phyloP scores from a whole-genome alignment of 345 rosid species.

The Kernera saxatilis region DNA sequence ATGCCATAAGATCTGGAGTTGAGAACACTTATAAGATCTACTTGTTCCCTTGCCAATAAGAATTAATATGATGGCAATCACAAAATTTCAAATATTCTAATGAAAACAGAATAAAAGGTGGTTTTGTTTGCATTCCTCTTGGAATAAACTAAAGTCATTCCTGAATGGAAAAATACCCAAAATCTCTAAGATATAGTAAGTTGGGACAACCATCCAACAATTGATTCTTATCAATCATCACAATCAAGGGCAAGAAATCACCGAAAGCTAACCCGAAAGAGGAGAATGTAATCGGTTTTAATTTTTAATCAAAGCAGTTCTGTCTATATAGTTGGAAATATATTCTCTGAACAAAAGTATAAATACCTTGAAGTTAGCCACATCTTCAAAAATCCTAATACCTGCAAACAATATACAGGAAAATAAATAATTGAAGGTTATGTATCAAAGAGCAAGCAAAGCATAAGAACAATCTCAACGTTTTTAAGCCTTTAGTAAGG shows the following conservation, averaged over 20 bases:
- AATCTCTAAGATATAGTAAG: background rate
- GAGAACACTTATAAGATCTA: slow-evolving; percentile 1
- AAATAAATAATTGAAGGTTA: background rate
- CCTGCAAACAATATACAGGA: slow-evolving; percentile 46
- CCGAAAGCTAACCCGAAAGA: background rate
- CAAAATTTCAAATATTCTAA: background rate
- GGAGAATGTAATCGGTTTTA: background rate
- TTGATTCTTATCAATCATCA: background rate
- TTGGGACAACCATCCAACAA: background rate
- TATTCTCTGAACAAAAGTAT: background rate
- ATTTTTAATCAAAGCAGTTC: background rate
- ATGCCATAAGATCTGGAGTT: background rate
- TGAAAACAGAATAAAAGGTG: background rate
- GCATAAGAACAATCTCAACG: background rate
- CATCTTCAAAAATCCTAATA: slow-evolving; percentile 90
- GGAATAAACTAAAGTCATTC: background rate
- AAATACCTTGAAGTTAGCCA: slow-evolving; percentile 72
- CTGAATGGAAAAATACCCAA: background rate
- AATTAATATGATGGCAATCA: background rate
- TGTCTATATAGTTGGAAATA: background rate
- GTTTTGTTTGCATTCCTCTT: slow-evolving; percentile 3
- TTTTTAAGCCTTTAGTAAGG: background rate
- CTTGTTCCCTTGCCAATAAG: slow-evolving; percentile 1
- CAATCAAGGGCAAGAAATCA: background rate
- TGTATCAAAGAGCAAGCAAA: background rate